These are phyloP conservation scores for Sporisorium sorghi DNA, from an alignment of 1,284 basidiomycete species.

Conservation along the genomic window DNA sequence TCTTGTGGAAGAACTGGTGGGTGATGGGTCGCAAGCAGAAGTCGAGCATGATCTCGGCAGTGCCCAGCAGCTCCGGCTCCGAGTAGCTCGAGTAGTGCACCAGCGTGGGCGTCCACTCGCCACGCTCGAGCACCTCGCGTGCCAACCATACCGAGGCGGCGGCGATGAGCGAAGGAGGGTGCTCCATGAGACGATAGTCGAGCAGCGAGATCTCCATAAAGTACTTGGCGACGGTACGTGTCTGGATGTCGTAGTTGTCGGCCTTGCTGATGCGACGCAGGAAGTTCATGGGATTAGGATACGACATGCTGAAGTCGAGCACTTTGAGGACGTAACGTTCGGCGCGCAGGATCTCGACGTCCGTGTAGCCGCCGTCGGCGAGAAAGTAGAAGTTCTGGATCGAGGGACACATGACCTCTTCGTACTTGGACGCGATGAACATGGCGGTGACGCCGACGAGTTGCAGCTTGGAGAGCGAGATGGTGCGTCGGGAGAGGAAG, in stretches of 20 bases:
- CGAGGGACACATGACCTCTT: constrained; percentile 92
- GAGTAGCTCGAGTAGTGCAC: constrained; percentile 92
- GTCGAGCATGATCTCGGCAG: constrained; percentile 92
- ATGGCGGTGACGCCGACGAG: constrained; percentile 93
- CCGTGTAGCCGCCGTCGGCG: constrained; percentile 65
- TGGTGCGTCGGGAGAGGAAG: constrained; percentile 88
- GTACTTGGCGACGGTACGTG: constrained; percentile 85
- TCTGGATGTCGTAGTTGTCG: constrained; percentile 78
- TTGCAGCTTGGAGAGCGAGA: constrained; percentile 92
- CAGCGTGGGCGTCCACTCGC: constrained; percentile 84
- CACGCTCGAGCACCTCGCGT: constrained; percentile 81
- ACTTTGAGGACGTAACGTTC: constrained; percentile 93
- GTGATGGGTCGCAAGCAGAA: constrained; percentile 72
- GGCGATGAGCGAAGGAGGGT: constrained; percentile 85
- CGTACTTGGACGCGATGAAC: constrained; percentile 93
- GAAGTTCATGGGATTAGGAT: constrained; percentile 93
- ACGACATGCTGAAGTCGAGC: constrained; percentile 89
- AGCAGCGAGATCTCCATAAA: constrained; percentile 86
- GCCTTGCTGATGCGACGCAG: constrained; percentile 75
- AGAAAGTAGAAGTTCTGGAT: constrained; percentile 81
- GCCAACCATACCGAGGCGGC: constrained; percentile 93
- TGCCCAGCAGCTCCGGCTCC: constrained; percentile 84
- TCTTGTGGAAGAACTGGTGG: constrained; percentile 66
- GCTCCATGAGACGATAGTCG: constrained; percentile 84
- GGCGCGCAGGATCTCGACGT: constrained; percentile 72